Conservation (phyloP, 1,139 yeast genomes). For the Candida glucosophila region DNA sequence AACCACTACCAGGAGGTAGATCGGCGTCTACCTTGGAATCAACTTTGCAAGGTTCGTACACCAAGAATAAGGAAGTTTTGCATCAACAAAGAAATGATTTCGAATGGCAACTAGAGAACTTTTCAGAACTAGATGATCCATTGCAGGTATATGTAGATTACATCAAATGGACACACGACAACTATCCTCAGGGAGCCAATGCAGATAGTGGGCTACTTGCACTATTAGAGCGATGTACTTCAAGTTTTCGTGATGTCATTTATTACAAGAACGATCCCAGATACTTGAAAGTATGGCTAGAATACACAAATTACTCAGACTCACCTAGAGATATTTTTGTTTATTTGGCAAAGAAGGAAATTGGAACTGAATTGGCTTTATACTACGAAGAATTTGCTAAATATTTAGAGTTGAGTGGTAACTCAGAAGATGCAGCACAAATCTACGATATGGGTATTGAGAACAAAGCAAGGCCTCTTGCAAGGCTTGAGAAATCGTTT, state of each 20-base stretch:
- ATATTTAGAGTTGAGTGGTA: slow-evolving; percentile 46
- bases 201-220: slow-evolving; percentile 60
- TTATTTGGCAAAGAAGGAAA: slow-evolving; percentile 64
- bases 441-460: slow-evolving; percentile 57
- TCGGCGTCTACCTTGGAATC: slow-evolving; percentile 53
- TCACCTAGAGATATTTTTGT: slow-evolving; percentile 66
- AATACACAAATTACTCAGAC: slow-evolving; percentile 61
- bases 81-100: slow-evolving; percentile 30
- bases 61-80: slow-evolving; percentile 19
- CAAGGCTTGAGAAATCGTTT: slow-evolving; percentile 43
- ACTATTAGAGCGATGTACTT: slow-evolving; percentile 65
- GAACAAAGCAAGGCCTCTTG: slow-evolving; percentile 54
- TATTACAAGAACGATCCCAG: slow-evolving; percentile 78
- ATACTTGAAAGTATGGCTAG: slow-evolving; percentile 74
- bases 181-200: slow-evolving; percentile 61
- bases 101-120: slow-evolving; percentile 34
- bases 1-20: slow-evolving; percentile 62
- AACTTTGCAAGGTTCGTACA: slow-evolving; percentile 21
- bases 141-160: slow-evolving; percentile 65
- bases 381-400: slow-evolving; percentile 80
- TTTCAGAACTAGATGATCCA: slow-evolving; percentile 74
- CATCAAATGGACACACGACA: slow-evolving; percentile 60
- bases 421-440: slow-evolving; percentile 51
- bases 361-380: slow-evolving; percentile 59
- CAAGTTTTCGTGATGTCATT: slow-evolving; percentile 53